A percentile compares a stretch with the other conserved stretches of the same genome.
Evolutionary conservation across 495 filamentous ascomycete genomes (phyloP).

Genomic region (Astrothelium subdiscretum): DNA sequence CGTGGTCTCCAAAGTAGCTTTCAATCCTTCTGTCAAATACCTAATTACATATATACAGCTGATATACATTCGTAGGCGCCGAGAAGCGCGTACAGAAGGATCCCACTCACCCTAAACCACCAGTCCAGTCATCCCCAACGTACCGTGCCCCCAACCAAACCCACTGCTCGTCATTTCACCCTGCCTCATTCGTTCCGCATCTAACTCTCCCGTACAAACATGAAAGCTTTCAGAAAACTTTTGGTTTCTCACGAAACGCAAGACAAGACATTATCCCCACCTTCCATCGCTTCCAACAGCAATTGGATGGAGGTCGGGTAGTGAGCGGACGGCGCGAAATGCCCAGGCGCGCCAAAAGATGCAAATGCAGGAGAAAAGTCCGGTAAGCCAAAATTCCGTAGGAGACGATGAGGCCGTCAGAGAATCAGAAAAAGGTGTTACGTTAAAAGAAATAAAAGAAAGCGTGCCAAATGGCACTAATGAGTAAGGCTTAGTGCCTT

Average conservation of each 20-base stretch:
- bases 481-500: background rate
- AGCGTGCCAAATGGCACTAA: background rate
- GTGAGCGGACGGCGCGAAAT: background rate
- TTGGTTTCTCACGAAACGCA: background rate
- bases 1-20: background rate
- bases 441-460: background rate
- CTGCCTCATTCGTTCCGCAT: background rate
- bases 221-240: background rate
- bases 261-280: background rate
- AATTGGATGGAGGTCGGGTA: background rate
- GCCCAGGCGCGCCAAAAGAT: background rate
- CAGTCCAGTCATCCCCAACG: background rate
- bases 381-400: background rate
- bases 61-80: background rate
- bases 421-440: background rate
- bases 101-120: background rate
- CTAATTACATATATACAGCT: conserved; percentile 1
- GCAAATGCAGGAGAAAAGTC: background rate
- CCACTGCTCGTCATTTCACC: background rate
- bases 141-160: background rate
- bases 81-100: background rate
- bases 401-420: background rate
- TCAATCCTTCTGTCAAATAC: background rate
- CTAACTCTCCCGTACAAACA: background rate
- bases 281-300: background rate